These are phyloP conservation scores for Dryadomyces quercus-mongolicae DNA, from an alignment of 2,329 filamentous ascomycete genomes.

Conservation along the genomic window DNA sequence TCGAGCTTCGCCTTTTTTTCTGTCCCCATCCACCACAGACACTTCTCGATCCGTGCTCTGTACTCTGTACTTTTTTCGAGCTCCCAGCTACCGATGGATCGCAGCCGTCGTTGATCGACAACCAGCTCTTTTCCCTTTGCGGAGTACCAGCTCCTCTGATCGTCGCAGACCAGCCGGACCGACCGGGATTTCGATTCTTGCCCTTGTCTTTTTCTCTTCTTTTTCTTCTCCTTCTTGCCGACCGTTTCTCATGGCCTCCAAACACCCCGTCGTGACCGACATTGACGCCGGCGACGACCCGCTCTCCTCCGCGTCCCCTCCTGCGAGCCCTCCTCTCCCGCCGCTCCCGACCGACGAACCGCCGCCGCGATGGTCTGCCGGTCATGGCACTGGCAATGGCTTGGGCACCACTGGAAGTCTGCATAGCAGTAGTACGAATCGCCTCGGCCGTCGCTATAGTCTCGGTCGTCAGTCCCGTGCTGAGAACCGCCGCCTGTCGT, in stretches of 20 bases:
- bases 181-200: background rate
- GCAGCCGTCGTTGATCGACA: no score
- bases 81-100: no score
- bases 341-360: background rate
- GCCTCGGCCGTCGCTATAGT: conserved; percentile 4
- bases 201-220: background rate
- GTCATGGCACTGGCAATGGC: background rate
- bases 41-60: background rate
- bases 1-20: background rate
- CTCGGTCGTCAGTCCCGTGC: background rate
- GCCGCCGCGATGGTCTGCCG: background rate
- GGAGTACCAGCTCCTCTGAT: no score
- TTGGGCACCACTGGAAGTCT: background rate
- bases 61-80: no score
- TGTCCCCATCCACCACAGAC: background rate
- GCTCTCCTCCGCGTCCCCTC: no score
- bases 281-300: no score
- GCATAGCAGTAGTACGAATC: conserved; percentile 1
- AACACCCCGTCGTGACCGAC: background rate
- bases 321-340: background rate
- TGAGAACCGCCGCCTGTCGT: background rate
- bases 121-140: no score
- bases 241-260: background rate
- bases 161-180: no score
- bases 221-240: background rate